Evolutionary conservation across 139 green algal species (phyloP).

Genomic region (Spirogloea muscicola): DNA sequence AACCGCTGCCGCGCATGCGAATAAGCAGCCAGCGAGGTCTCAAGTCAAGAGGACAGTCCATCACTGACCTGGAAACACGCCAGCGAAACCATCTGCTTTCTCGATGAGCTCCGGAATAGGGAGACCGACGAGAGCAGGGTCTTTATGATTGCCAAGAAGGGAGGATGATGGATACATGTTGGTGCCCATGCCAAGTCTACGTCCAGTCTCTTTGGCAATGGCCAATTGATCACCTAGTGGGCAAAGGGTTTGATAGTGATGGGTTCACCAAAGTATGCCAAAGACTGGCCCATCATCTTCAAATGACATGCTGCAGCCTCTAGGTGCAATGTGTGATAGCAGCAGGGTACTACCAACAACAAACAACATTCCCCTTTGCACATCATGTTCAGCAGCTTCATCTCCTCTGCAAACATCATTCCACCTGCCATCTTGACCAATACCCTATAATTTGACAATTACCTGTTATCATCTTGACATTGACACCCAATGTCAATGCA

Average conservation of each 20-base stretch:
- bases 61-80: slow-evolving; percentile 47
- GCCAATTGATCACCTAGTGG: slow-evolving; percentile 47
- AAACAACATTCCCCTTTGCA: too few relatives aligned
- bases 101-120: slow-evolving; percentile 40
- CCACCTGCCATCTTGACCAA: not conserved
- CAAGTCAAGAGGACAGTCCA: too few relatives aligned
- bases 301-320: not conserved
- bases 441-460: not conserved
- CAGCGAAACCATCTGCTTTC: slow-evolving; percentile 50
- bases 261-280: not conserved
- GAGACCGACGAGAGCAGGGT: slow-evolving; percentile 7
- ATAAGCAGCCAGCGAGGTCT: too few relatives aligned
- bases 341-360: not conserved
- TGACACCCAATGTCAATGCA: slow-evolving; percentile 40
- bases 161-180: slow-evolving; percentile 58
- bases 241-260: slow-evolving; percentile 5
- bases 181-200: slow-evolving; percentile 50
- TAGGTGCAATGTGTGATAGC: not conserved
- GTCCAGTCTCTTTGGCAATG: slow-evolving; percentile 50
- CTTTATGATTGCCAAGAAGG: slow-evolving; percentile 10
- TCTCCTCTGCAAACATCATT: not conserved
- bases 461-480: slow-evolving; percentile 56
- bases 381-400: not conserved
- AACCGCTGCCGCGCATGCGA: too few relatives aligned
- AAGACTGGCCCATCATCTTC: not conserved